These are phyloP conservation scores for Canavalia gladiata DNA, from an alignment of 306 rosid genomes.

Conservation along the genomic window DNA sequence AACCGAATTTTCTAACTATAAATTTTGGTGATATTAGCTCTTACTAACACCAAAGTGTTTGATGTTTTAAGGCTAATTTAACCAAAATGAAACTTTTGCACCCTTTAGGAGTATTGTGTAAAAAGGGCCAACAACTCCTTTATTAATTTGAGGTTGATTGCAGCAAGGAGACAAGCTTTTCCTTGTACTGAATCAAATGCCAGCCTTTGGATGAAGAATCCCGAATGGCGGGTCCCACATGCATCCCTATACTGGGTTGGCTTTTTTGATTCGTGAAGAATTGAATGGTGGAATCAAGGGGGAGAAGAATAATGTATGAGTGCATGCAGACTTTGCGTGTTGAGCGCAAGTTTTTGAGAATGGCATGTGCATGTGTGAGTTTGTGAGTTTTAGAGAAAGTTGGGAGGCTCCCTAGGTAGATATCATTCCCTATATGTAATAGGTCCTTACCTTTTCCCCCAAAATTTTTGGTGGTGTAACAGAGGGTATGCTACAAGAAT, in stretches of 20 bases:
- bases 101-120: neutral
- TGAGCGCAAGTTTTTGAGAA: slow-evolving; percentile 68
- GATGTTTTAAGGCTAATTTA: neutral
- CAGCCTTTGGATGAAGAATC: slow-evolving; percentile 54
- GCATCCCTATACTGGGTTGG: neutral
- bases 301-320: slow-evolving; percentile 68
- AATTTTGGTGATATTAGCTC: neutral
- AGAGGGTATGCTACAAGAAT: slow-evolving; percentile 45
- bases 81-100: no score
- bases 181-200: slow-evolving; percentile 29
- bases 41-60: neutral
- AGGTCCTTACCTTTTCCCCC: slow-evolving; percentile 55
- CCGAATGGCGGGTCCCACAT: slow-evolving; percentile 40
- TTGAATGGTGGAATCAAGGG: slow-evolving; percentile 46
- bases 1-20: neutral
- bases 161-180: slow-evolving; percentile 50
- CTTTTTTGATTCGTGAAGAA: slow-evolving; percentile 33
- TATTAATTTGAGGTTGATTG: slow-evolving; percentile 50
- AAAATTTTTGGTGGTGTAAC: slow-evolving; percentile 56
- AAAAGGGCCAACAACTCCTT: slow-evolving; percentile 45
- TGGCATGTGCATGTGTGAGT: slow-evolving; percentile 48
- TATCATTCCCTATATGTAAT: slow-evolving; percentile 65
- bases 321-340: slow-evolving; percentile 90
- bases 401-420: slow-evolving; percentile 57
- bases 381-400: slow-evolving; percentile 44